Evolutionary conservation across 306 rosid species (phyloP), one percentile per base, ranked within the genome.

Genomic region (Prunus salicina): DNA sequence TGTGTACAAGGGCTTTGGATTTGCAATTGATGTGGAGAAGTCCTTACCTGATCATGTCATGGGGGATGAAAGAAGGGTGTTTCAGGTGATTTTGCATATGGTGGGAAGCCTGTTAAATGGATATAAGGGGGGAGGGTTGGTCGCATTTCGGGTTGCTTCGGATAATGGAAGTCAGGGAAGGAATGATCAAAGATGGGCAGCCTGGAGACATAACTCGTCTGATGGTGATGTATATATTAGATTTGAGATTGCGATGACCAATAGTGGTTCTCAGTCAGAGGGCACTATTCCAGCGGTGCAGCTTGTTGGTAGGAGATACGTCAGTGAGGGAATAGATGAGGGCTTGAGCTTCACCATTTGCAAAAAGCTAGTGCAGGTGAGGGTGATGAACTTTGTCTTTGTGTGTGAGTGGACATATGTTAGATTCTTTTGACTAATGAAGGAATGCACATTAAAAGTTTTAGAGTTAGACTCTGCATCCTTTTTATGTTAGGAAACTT

Each of bases 71-170:
- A 84, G 93, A 84, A 88, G 99, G 86, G 92, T 96, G 58, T 96
- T 96, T 78, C 99, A 96, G 90, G 97, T 96, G 89, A 91, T 96
- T 86, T 79, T 96, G 82, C 99, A 96, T 72, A 96, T 96, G 96
- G 91, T 93, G 55, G 98, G 99, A 68, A 96, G 86, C 87, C 89
- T 96, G 7, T 86, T 96, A 58, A 86, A 86, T 64, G 89, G 82
- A 73, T 86, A 85, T 75, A 79, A 82, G 16, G 89, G 84, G 55
- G 90, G 83, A 57, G 96, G 93, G 50, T 63, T 72, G 71, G 91
- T 89, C 27, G 72, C 80, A 43, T 88, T 96, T 76, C 91, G 89
- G 72, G 90, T 88, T 72, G 80, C 83, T 19, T 83, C 89, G 0
- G 97, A 91, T 81, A 82, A 82, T 19, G 94, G 91, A 56, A 93